phyloP scores from a whole-genome alignment of 1,284 basidiomycete species.

The Calocybe gambosa region DNA sequence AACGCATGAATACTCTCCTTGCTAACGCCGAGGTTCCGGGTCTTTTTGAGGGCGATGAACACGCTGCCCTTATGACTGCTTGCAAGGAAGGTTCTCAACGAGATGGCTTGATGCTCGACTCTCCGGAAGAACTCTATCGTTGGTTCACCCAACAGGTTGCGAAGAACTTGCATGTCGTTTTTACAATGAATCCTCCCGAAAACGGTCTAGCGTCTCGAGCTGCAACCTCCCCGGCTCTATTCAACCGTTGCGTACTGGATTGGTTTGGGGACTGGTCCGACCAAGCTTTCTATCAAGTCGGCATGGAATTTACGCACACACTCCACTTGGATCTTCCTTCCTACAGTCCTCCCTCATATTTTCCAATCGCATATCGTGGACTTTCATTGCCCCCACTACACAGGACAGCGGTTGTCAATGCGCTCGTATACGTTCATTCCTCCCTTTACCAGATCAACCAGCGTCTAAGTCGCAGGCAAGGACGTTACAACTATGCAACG shows the following conservation, averaged over 20 bases:
- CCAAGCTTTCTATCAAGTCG: slow-evolving; percentile 95
- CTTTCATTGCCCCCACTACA: slow-evolving; percentile 78
- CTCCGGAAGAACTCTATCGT: slow-evolving; percentile 92
- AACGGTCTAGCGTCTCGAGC: slow-evolving; percentile 93
- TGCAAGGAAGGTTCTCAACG: slow-evolving; percentile 98
- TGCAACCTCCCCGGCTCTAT: slow-evolving; percentile 94
- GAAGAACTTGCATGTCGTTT: slow-evolving; percentile 94
- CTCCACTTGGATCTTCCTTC: slow-evolving; percentile 84
- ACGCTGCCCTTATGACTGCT: slow-evolving; percentile 94
- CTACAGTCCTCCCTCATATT: slow-evolving; percentile 72
- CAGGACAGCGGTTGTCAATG: slow-evolving; percentile 88
- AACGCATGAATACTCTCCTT: slow-evolving; percentile 98
- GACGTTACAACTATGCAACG: slow-evolving; percentile 94
- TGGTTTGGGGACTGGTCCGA: slow-evolving; percentile 99
- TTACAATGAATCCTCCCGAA: slow-evolving; percentile 99
- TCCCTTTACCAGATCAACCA: slow-evolving; percentile 88
- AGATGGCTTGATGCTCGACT: slow-evolving; percentile 97
- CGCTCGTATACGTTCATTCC: slow-evolving; percentile 89
- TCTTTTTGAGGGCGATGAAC: slow-evolving; percentile 97
- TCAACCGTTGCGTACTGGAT: slow-evolving; percentile 97
- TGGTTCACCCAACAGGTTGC: slow-evolving; percentile 98
- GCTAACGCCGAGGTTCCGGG: slow-evolving; percentile 99
- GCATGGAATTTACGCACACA: slow-evolving; percentile 88
- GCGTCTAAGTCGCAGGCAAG: slow-evolving; percentile 85
- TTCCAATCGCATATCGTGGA: slow-evolving; percentile 86